Percentiles rank a stretch among this genome's conserved stretches.
Evolutionary conservation across 208 protist genomes (phyloP).

Genomic region (Naegleria fowleri): DNA sequence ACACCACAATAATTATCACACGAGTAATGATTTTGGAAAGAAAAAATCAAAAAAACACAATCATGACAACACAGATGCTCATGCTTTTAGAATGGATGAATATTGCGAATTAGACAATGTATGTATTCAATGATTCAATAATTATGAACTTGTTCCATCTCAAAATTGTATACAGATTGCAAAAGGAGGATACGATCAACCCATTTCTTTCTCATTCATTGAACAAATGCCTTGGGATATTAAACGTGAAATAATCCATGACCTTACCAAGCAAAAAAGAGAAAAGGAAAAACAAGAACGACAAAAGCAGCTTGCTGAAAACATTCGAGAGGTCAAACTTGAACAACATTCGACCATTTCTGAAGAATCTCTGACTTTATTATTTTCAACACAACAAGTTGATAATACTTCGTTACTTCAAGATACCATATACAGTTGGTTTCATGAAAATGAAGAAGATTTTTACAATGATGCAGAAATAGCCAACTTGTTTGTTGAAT

Average conservation of each 20-base stretch:
- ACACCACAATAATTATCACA: background rate
- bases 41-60: background rate
- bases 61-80: background rate
- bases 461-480: background rate
- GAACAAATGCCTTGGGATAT: background rate
- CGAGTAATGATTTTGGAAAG: background rate
- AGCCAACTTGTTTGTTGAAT: background rate
- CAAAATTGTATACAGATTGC: background rate
- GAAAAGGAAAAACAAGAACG: background rate
- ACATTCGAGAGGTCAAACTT: background rate
- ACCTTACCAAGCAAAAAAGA: background rate
- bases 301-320: background rate
- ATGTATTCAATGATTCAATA: background rate
- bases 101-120: slow-evolving; percentile 4
- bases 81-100: background rate
- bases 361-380: background rate
- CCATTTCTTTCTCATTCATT: background rate
- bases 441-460: background rate
- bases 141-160: no score
- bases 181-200: background rate
- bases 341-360: background rate
- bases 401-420: background rate
- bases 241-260: background rate
- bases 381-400: background rate
- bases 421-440: background rate